phyloP scores from a whole-genome alignment of 2,329 filamentous ascomycete genomes.

The Aspergillus luchuensis region DNA sequence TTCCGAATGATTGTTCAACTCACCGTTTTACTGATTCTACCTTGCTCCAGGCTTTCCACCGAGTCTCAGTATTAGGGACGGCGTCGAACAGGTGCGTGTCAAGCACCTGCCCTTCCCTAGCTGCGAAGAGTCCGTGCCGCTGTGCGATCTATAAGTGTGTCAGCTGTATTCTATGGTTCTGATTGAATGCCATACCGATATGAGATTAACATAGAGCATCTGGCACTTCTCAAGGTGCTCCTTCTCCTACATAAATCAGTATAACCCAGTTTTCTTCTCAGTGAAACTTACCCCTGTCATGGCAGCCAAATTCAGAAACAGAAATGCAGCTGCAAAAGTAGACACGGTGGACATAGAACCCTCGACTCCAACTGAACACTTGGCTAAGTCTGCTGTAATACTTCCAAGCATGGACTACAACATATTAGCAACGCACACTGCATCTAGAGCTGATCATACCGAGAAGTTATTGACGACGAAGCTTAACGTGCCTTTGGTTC shows the following conservation, averaged over 20 bases:
- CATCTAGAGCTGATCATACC: slow-evolving; percentile 23
- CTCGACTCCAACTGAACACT: slow-evolving; percentile 43
- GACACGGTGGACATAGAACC: slow-evolving; percentile 48
- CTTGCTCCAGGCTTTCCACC: slow-evolving; percentile 57
- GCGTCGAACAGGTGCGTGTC: slow-evolving; percentile 46
- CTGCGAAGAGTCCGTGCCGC: slow-evolving; percentile 54
- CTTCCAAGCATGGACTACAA: slow-evolving; percentile 39
- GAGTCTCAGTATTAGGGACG: slow-evolving; percentile 47
- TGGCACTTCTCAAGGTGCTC: slow-evolving; percentile 51
- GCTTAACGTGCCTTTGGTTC: slow-evolving; percentile 53
- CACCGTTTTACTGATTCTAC: slow-evolving; percentile 55
- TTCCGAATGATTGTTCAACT: background rate
- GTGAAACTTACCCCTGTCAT: slow-evolving; percentile 45
- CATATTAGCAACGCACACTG: slow-evolving; percentile 12
- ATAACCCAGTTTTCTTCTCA: background rate
- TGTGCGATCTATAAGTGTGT: slow-evolving; percentile 42
- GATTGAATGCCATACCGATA: slow-evolving; percentile 36
- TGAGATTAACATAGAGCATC: slow-evolving; percentile 54
- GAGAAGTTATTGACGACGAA: slow-evolving; percentile 53
- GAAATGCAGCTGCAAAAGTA: slow-evolving; percentile 50
- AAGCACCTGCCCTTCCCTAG: slow-evolving; percentile 48
- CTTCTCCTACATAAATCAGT: slow-evolving; percentile 36
- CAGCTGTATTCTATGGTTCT: background rate
- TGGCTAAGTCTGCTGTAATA: slow-evolving; percentile 47
- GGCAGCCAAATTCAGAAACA: slow-evolving; percentile 54